These are phyloP conservation scores for Graphium sp. DNA, from an alignment of 2,329 filamentous ascomycete genomes.

Conservation along the genomic window DNA sequence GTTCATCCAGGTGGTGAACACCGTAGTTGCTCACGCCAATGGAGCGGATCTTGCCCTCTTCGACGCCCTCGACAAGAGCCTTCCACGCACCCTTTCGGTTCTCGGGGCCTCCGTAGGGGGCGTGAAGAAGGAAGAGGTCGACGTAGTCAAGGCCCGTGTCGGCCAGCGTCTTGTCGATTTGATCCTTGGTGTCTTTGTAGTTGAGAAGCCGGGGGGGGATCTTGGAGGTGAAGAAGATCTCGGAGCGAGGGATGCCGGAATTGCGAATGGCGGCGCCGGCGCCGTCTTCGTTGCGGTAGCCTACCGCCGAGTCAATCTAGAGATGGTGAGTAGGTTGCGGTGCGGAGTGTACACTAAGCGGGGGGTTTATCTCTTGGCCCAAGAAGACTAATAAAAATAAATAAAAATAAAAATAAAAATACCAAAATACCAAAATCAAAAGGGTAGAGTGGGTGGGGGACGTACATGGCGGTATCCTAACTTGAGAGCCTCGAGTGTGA, in stretches of 20 bases:
- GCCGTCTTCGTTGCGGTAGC: constrained; percentile 31
- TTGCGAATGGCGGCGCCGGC: constrained; percentile 25
- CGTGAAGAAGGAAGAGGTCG: constrained; percentile 48
- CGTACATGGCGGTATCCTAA: constrained; percentile 36
- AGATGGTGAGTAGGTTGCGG: background rate
- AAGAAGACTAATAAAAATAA: no score
- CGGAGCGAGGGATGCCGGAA: constrained; percentile 23
- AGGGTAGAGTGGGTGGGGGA: background rate
- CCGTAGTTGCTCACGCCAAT: constrained; percentile 52
- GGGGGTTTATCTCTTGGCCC: no score
- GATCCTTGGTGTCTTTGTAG: constrained; percentile 48
- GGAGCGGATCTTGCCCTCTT: constrained; percentile 42
- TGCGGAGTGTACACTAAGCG: background rate
- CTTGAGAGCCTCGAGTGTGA: constrained; percentile 26
- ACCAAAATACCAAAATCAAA: no score
- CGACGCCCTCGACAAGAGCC: constrained; percentile 45
- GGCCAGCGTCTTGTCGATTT: constrained; percentile 45
- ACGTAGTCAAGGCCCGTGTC: constrained; percentile 49
- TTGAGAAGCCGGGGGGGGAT: constrained; percentile 23
- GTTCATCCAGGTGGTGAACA: constrained; percentile 42
- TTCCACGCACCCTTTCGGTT: constrained; percentile 43
- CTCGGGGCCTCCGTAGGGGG: constrained; percentile 38
- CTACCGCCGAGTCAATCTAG: constrained; percentile 35
- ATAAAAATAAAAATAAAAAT: no score
- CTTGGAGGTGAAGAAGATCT: constrained; percentile 41